Evolutionary conservation across 163 green algal genomes (phyloP), one percentile per base, ranked within the genome.

Genomic region (Chlorella variabilis): DNA sequence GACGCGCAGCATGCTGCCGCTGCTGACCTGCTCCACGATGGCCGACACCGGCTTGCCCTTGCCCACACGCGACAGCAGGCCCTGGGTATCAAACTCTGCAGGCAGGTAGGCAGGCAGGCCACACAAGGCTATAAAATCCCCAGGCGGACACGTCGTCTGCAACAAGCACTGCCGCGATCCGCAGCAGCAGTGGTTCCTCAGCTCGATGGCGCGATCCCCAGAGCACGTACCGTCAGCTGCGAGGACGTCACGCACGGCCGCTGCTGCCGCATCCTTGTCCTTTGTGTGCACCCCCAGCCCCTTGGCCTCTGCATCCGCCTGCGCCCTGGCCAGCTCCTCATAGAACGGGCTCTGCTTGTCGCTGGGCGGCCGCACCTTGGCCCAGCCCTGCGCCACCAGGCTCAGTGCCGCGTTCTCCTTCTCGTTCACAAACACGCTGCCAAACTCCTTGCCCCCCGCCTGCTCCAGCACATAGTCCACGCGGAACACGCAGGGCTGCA

Each of bases 401-500:
- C 69, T 65, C 3, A 97, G 27, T 0, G 91, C 90, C 21, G 97
- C 81, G 59, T 90, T 89, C 38, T 84, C 78, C 27, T 86, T 88
- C 1, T 86, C 86, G 4, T 84, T 84, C 0, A 97, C 68, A 78
- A 97, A 96, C 1, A 99, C 88, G 18, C 85, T 93, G 75, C 96
- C 96, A 87, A 99, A 99, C 87, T 98, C 96, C 25, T 94, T 89
- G 67, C 93, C 92, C 61, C 89, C 90, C 13, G 96, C 92, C 34
- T 86, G 86, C 78, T 97, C 93, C 33, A 99, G 88, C 18, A 87
- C 87, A 70, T 99, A 98, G 85, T 99, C 95, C 36, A 98, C 90
- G 39, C 91, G 92, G 84, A 99, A 99, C 33, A 95, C 92, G 49
- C 88, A 91, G 23, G 84, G 45, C 91, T 94, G 89, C 78, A 77